Conservation (phyloP, 306 rosid genomes). For the Cucurbita ficifolia region DNA sequence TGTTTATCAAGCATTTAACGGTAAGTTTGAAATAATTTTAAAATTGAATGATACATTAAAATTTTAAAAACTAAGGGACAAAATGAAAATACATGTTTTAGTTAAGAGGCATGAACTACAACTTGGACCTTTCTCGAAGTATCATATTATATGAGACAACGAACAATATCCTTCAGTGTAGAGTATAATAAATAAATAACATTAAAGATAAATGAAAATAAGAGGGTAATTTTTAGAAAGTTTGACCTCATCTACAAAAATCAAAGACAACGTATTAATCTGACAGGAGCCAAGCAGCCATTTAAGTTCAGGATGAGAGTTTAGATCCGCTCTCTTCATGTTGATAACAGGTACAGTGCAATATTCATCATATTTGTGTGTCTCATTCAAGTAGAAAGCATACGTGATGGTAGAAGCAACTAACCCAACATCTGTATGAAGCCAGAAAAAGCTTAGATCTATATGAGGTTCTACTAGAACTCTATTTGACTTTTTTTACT, state of each 20-base stretch:
- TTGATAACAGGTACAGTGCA: constrained; percentile 72
- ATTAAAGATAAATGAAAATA: neutral
- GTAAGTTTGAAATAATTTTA: neutral
- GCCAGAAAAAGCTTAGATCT: neutral
- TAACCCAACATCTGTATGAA: constrained; percentile 52
- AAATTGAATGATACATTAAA: neutral
- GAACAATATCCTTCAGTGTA: neutral
- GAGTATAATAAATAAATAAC: neutral
- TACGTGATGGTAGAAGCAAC: constrained; percentile 62
- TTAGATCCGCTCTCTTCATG: constrained; percentile 48
- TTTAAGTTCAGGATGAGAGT: constrained; percentile 51
- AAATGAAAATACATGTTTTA: neutral
- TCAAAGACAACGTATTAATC: constrained; percentile 50
- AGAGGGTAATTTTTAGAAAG: neutral
- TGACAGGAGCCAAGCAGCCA: constrained; percentile 83
- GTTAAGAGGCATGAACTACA: neutral
- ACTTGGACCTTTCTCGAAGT: neutral
- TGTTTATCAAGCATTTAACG: neutral
- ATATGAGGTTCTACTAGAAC: neutral
- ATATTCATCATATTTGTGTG: constrained; percentile 25
- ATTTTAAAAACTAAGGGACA: too few relatives aligned
- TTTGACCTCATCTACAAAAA: constrained; percentile 67
- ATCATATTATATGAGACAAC: neutral
- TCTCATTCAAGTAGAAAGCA: constrained; percentile 57
- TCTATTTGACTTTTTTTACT: neutral